Conservation (phyloP, 179 eudicot genomes). For the Patellifolia procumbens region DNA sequence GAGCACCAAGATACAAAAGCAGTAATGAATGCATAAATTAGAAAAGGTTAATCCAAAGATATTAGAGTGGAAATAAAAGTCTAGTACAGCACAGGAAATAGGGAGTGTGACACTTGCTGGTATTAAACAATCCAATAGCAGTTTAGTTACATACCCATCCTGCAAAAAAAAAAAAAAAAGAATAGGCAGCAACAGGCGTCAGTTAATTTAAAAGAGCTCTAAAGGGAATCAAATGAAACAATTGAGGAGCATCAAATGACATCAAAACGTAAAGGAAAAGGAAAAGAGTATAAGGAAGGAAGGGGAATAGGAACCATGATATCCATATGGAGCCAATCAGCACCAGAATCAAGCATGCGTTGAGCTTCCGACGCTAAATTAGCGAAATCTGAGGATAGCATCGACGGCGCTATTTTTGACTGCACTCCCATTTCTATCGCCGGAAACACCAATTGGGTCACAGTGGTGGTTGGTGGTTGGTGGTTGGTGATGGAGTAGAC, state of each 20-base stretch:
- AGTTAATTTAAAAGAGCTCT: slow-evolving; percentile 12
- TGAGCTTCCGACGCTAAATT: slow-evolving; percentile 89
- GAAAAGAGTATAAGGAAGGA: too few species aligned
- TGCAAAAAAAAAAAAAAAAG: slow-evolving; percentile 43
- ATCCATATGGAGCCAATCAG: slow-evolving; percentile 99
- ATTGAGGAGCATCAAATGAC: not conserved
- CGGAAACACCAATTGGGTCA: too few species aligned
- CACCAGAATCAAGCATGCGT: slow-evolving; percentile 80
- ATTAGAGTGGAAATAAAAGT: not conserved
- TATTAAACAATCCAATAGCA: slow-evolving; percentile 4
- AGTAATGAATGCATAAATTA: not conserved
- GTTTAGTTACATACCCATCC: slow-evolving; percentile 81
- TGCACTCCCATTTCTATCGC: slow-evolving; percentile 41
- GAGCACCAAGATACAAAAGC: not conserved
- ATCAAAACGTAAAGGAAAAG: too few species aligned
- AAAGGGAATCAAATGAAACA: not conserved
- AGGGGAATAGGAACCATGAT: too few species aligned
- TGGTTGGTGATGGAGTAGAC: too few species aligned
- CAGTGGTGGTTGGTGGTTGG: too few species aligned
- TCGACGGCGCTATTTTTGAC: slow-evolving; percentile 90
- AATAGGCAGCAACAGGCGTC: slow-evolving; percentile 4
- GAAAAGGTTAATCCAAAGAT: not conserved
- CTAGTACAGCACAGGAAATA: not conserved
- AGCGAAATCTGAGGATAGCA: slow-evolving; percentile 92
- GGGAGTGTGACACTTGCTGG: not conserved